A percentile compares a stretch with the other conserved stretches of the same genome.
phyloP scores from a whole-genome alignment of 805 yeast species.

The Suhomyces sp. region DNA sequence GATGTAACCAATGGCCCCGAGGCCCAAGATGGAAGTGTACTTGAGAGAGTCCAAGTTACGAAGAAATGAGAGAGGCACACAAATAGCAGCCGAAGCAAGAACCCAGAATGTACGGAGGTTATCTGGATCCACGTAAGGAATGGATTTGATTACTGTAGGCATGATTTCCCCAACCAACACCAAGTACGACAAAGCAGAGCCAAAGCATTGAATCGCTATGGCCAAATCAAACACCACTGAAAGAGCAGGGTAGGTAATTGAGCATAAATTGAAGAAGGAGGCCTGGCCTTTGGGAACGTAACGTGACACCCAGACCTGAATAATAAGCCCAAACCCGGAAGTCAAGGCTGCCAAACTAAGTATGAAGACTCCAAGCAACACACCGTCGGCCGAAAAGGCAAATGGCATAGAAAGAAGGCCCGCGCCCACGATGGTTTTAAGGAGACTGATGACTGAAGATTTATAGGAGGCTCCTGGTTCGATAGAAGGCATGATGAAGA shows the following conservation, averaged over 20 bases:
- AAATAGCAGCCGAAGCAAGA: conserved; percentile 40
- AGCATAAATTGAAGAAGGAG: conserved; percentile 67
- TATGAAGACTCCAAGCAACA: conserved; percentile 46
- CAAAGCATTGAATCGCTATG: conserved; percentile 68
- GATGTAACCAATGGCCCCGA: conserved; percentile 76
- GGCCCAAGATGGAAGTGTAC: conserved; percentile 80
- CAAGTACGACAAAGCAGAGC: conserved; percentile 64
- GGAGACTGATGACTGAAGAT: conserved; percentile 57
- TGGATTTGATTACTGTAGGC: conserved; percentile 50
- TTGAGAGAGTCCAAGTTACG: conserved; percentile 77
- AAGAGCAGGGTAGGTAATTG: conserved; percentile 55
- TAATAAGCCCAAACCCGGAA: conserved; percentile 64
- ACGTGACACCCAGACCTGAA: conserved; percentile 56
- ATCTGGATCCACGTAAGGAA: conserved; percentile 19
- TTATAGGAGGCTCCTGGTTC: conserved; percentile 44
- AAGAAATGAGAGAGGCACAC: conserved; percentile 68
- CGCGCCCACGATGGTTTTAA: conserved; percentile 61
- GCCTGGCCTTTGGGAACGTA: conserved; percentile 56
- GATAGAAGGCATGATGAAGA: conserved; percentile 14
- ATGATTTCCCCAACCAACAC: conserved; percentile 69
- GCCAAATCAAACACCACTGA: conserved; percentile 65
- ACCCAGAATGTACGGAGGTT: conserved; percentile 58
- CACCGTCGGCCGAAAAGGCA: conserved; percentile 54
- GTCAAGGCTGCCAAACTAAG: conserved; percentile 61
- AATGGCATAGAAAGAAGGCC: conserved; percentile 73